Conservation (phyloP, 495 filamentous ascomycete species). For the Penicillium flavigenum region DNA sequence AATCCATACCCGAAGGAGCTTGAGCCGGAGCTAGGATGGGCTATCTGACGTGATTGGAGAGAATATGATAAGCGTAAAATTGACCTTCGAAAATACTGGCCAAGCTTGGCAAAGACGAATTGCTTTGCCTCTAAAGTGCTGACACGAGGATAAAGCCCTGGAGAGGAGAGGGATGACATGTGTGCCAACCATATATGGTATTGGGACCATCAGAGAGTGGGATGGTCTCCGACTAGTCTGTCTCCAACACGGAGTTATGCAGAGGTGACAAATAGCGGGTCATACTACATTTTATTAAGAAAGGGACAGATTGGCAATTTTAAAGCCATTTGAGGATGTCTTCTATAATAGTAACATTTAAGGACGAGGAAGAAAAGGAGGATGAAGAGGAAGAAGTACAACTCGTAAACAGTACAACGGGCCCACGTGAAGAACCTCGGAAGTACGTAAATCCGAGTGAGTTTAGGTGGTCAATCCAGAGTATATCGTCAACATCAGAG, state of each 20-base stretch:
- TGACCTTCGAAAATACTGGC: neutral
- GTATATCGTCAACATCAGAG: constrained; percentile 31
- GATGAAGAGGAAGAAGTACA: neutral
- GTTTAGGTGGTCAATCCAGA: constrained; percentile 44
- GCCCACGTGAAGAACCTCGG: constrained; percentile 29
- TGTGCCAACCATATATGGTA: neutral
- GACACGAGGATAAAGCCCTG: neutral
- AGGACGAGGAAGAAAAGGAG: neutral
- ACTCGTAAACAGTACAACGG: neutral
- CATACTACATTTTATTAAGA: neutral
- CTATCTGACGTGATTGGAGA: constrained; percentile 10
- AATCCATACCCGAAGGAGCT: constrained; percentile 13
- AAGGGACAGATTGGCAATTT: neutral
- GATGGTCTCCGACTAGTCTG: neutral
- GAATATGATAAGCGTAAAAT: constrained; percentile 21
- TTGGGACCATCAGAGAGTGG: constrained; percentile 1
- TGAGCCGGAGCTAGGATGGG: constrained; percentile 4
- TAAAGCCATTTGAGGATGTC: neutral
- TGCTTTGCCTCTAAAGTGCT: neutral
- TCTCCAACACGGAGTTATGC: neutral
- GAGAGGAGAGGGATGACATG: neutral
- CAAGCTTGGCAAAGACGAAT: neutral
- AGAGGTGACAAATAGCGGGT: neutral
- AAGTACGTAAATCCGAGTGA: constrained; percentile 37
- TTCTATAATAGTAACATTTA: neutral